Evolutionary conservation across 805 yeast species (phyloP).

Genomic region (Suhomyces sp.): DNA sequence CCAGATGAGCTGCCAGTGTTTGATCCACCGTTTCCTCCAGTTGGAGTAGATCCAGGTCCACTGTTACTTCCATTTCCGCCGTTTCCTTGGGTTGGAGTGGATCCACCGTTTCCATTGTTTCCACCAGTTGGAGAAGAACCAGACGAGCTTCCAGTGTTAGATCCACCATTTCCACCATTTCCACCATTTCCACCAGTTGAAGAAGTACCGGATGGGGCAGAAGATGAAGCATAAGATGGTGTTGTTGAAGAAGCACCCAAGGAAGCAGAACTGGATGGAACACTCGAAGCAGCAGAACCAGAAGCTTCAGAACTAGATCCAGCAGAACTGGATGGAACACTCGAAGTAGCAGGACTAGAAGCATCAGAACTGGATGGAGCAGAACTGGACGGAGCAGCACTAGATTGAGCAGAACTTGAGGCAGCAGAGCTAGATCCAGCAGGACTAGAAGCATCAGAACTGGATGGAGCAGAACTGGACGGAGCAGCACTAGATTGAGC

Average conservation of each 20-base stretch:
- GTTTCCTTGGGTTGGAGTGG: not conserved
- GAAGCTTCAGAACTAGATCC: constrained; percentile 9
- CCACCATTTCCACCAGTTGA: not conserved
- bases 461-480: constrained; percentile 9
- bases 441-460: constrained; percentile 9
- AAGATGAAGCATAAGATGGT: not conserved
- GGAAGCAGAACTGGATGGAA: constrained; percentile 8
- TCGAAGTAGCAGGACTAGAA: constrained; percentile 8
- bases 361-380: not conserved
- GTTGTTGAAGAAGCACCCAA: constrained; percentile 1
- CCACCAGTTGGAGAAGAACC: not conserved
- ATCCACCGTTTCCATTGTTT: not conserved
- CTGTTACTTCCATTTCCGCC: not conserved
- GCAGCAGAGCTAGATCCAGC: constrained; percentile 8
- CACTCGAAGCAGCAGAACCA: constrained; percentile 2
- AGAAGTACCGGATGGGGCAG: not conserved
- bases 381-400: not conserved
- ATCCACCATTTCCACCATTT: not conserved
- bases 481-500: constrained; percentile 12
- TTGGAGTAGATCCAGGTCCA: not conserved
- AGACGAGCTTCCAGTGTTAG: not conserved
- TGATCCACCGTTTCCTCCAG: no score
- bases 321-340: constrained; percentile 2
- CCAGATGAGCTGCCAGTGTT: no score
- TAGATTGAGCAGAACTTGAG: not conserved